Conservation (phyloP, 176 grass and related monocot species). For the Zizania latifolia region DNA sequence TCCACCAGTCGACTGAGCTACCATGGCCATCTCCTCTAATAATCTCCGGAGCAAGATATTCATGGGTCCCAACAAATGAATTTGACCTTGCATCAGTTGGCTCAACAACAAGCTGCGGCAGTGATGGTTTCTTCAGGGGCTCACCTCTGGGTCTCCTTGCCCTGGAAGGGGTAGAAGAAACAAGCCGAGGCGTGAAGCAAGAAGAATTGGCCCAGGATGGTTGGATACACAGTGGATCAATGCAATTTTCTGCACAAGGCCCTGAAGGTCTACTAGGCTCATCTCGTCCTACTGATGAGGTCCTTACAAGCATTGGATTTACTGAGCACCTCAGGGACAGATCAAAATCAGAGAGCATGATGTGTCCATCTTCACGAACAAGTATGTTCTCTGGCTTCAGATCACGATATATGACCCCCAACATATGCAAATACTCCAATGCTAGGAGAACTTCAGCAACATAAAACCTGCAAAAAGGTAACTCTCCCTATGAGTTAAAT, state of each 20-base stretch:
- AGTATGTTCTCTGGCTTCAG: conserved; percentile 98
- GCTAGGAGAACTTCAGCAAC: conserved; percentile 87
- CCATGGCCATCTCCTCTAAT: conserved; percentile 96
- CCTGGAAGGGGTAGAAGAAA: conserved; percentile 43
- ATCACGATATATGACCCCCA: conserved; percentile 97
- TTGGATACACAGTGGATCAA: conserved; percentile 84
- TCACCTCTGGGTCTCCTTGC: conserved; percentile 43
- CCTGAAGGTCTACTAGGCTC: conserved; percentile 69
- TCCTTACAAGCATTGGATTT: conserved; percentile 74
- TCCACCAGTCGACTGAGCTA: conserved; percentile 98
- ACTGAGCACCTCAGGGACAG: conserved; percentile 94
- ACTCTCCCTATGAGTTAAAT: conserved; percentile 9
- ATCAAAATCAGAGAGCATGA: conserved; percentile 99
- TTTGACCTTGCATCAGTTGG: conserved; percentile 83
- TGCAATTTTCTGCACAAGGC: conserved; percentile 89
- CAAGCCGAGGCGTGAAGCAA: conserved; percentile 87
- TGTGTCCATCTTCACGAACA: conserved; percentile 96
- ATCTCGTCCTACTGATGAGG: conserved; percentile 62
- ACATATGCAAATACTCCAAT: conserved; percentile 96
- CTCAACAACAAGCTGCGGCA: conserved; percentile 87
- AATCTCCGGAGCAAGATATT: conserved; percentile 94
- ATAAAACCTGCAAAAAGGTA: conserved; percentile 65
- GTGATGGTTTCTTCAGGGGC: conserved; percentile 45
- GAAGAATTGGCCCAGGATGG: conserved; percentile 77
- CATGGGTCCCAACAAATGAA: conserved; percentile 93